A percentile compares a stretch with the other conserved stretches of the same genome.
Evolutionary conservation across 345 rosid genomes (phyloP).

Genomic region (Trapa bicornis): DNA sequence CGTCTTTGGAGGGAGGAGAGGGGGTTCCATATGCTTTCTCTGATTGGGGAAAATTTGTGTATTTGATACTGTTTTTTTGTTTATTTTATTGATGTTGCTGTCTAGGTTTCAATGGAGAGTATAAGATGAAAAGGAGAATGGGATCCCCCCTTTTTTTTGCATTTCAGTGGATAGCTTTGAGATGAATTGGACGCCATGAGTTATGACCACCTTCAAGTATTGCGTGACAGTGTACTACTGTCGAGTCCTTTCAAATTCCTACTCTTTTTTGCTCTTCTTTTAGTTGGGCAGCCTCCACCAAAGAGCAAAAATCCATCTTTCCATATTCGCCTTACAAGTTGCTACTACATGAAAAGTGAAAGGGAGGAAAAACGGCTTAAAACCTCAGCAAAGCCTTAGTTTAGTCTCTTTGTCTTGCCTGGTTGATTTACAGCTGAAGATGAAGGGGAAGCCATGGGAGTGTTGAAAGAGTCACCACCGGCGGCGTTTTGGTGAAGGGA

Average conservation of each 20-base stretch:
- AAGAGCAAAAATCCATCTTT: no score
- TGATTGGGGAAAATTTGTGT: not conserved
- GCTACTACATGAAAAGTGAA: not conserved
- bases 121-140: not conserved
- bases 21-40: not conserved
- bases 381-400: not conserved
- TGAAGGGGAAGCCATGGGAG: not conserved
- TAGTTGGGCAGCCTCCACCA: no score
- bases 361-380: not conserved
- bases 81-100: not conserved
- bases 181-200: not conserved
- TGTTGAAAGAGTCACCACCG: conserved; percentile 12
- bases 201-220: no score
- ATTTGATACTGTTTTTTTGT: not conserved
- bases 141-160: not conserved
- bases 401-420: not conserved
- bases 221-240: no score
- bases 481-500: conserved; percentile 41
- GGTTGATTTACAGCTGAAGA: no score
- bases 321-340: not conserved
- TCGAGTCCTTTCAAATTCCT: no score
- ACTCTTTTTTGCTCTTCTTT: no score
- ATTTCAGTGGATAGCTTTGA: not conserved
- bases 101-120: not conserved
- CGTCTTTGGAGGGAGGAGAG: not conserved